These are phyloP conservation scores for Malus hybrid DNA, from an alignment of 331 rosid species.

Conservation along the genomic window DNA sequence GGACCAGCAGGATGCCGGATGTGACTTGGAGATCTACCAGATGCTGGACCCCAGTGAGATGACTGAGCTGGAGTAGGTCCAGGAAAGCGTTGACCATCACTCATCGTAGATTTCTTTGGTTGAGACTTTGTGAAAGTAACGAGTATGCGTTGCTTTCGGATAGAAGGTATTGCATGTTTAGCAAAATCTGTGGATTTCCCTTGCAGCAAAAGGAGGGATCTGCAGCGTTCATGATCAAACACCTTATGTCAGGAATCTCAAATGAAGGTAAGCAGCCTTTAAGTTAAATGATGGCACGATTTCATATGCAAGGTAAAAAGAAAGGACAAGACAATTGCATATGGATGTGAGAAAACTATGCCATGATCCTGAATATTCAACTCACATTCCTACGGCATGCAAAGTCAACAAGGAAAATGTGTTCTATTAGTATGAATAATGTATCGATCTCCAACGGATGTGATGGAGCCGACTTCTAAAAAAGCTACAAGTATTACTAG, in stretches of 20 bases:
- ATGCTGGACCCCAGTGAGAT: slow-evolving; percentile 65
- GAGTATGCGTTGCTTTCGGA: slow-evolving; percentile 69
- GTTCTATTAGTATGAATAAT: not conserved
- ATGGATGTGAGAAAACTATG: not conserved
- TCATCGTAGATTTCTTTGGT: slow-evolving; percentile 44
- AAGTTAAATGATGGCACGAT: not conserved
- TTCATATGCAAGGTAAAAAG: not conserved
- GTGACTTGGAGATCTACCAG: slow-evolving; percentile 63
- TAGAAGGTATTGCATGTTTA: slow-evolving; percentile 72
- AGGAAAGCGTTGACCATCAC: slow-evolving; percentile 46
- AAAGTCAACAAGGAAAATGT: not conserved
- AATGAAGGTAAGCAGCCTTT: not conserved
- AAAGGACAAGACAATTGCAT: too few species aligned
- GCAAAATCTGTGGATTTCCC: slow-evolving; percentile 73
- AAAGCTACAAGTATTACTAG: not conserved
- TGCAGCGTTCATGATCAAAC: slow-evolving; percentile 23
- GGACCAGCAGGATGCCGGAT: slow-evolving; percentile 54
- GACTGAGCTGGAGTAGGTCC: slow-evolving; percentile 32
- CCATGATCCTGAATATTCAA: not conserved
- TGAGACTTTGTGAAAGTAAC: slow-evolving; percentile 69
- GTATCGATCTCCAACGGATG: not conserved
- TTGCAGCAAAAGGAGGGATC: slow-evolving; percentile 65
- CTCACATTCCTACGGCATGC: not conserved
- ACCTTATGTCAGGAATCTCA: slow-evolving; percentile 8
- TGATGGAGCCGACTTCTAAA: not conserved